Evolutionary conservation across 768 basidiomycete genomes (phyloP), one percentile per base, ranked within the genome.

Genomic region (Mycena albidolilacea): DNA sequence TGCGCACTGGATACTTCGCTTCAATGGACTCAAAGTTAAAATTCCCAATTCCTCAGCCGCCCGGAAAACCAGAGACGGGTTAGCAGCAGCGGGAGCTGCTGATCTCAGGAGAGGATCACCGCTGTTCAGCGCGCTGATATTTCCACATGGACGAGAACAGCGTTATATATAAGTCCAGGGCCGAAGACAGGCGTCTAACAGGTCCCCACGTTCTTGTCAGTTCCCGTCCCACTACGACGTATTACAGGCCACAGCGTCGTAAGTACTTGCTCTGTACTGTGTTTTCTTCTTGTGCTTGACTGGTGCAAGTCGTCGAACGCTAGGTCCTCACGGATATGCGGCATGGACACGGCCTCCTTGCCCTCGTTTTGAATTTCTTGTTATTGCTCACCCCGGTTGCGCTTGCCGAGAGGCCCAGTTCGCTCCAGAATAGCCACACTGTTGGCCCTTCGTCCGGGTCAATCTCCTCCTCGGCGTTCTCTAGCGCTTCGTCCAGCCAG

Each of bases 351-450:
- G 61, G 43, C 54, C 60, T 57, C 52, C 23, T 58, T 11, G 41
- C 71, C 15, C 61, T 72, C 54, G 14, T 67, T 67, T 62, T 50
- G 12, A 72, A 72, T 57, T 38, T 67, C 15, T 62, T 55, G 30
- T 54, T 72, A n/a, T 46, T 41, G 10, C 30, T 67, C 52, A 5
- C 46, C 8, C 70, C 59, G 41, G 70, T 43, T 15, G 58, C 64
- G 12, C 64, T 71, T 21, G 46, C 63, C n/a, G 14, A n/a, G 54
- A 1, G 17, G 21, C 9, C 1, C 6, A 7, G n/a, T 7, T 21
- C 50, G 19, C 30, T 0, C 30, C 30, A 30, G 30, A 4, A 30
- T 30, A 30, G 4, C 30, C 4, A 1, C 2, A 2, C 30, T 23
- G 7, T 5, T 30, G 7, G 21, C 4, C 37, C 62, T 8, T 63